phyloP scores from a whole-genome alignment of 2,329 filamentous ascomycete genomes.

The Calonectria ilicicola region DNA sequence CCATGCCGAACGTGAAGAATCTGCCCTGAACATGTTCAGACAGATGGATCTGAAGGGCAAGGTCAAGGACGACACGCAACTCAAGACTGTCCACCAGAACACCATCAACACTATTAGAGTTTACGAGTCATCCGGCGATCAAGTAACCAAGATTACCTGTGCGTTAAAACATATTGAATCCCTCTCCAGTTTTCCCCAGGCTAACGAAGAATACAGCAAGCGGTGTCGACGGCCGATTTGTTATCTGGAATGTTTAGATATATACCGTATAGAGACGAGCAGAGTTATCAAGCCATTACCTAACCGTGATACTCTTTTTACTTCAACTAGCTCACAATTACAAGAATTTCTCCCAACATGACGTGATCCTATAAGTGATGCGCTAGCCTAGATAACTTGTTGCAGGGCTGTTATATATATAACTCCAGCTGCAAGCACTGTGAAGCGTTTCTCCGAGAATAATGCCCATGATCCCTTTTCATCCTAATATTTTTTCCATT shows the following conservation, averaged over 20 bases:
- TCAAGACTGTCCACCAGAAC: constrained; percentile 97
- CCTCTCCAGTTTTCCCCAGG: constrained; percentile 35
- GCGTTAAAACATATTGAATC: constrained; percentile 57
- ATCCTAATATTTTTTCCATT: not conserved
- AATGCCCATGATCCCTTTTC: not conserved
- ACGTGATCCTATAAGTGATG: not conserved
- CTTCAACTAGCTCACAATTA: not conserved
- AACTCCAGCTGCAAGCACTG: not conserved
- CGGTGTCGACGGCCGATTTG: constrained; percentile 85
- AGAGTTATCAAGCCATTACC: not conserved
- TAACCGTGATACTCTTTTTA: not conserved
- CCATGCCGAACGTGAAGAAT: constrained; percentile 81
- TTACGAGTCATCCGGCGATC: constrained; percentile 75
- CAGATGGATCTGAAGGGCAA: constrained; percentile 99
- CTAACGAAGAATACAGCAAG: constrained; percentile 67
- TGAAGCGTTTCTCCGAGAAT: not conserved
- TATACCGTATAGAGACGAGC: constrained; percentile 12
- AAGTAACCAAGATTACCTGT: constrained; percentile 87
- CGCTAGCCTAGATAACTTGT: not conserved
- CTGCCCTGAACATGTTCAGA: constrained; percentile 96
- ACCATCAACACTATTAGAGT: constrained; percentile 87
- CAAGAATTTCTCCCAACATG: not conserved
- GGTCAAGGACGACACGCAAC: constrained; percentile 88
- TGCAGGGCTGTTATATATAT: not conserved
- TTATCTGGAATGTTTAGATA: constrained; percentile 77